Base-by-base conservation (phyloP, 2,329 filamentous ascomycete genomes). In the Fusarium drepaniforme region DNA sequence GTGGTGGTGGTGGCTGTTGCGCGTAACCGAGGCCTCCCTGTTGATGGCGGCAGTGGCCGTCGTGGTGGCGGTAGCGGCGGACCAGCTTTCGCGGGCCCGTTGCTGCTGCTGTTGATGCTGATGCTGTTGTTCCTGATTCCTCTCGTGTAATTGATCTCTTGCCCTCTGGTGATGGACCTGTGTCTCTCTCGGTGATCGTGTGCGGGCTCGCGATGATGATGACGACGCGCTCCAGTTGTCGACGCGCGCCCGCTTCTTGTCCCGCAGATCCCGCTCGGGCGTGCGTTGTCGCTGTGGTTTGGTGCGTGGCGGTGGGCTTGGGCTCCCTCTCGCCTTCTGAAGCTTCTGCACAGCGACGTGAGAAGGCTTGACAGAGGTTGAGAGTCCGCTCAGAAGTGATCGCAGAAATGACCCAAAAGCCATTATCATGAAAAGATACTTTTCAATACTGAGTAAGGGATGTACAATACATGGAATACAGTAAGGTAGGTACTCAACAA, bases 321-420 rank as follows among this genome's bases (percentile, higher is more conserved):
- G 49, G 49, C 30, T 57, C 33, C 38, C 28, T 59, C 7, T 66
- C 16, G 37, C 21, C 65, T 40, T 4, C 8, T 58, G 56, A 53
- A 21, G 49, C 49, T 56, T 64, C 73, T 56, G 72, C 38, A 49
- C 59, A 30, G 40, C 42, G 23, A 21, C 2, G 40, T 75, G 42
- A 71, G 73, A 70, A 58, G 12, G 15, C 12, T 63, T 28, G 5
- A 40, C 18, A 25, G 58, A 68, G 16, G 57, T 40, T 37, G 64
- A 71, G 46, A 64, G 57, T 8, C 21, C 51, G 25, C 65, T 33
- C 23, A 74, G 51, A 30, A 76, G 35, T 28, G 51, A 73, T 42
- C 74, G 74, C 59, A 76, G 37, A 67, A 64, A 64, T 51, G 64
- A 63, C 53, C 74, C 57, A 57, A 74, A 25, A 21, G 58, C 62